Conservation (phyloP, 2,329 filamentous ascomycete genomes). For the Endoconidiophora polonica region DNA sequence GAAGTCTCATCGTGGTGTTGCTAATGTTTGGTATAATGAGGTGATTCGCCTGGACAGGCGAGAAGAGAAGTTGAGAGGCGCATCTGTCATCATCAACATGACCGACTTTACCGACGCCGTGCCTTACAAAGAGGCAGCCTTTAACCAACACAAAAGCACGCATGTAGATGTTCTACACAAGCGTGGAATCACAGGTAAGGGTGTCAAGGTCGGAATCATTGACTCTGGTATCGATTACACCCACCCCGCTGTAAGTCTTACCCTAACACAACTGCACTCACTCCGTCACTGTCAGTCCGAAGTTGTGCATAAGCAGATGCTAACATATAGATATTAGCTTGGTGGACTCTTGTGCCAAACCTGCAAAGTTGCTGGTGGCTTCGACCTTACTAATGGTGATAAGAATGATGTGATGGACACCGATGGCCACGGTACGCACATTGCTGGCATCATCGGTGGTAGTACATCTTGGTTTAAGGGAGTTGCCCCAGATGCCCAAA, state of each 20-base stretch:
- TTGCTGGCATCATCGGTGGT: conserved; percentile 17
- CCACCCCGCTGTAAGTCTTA: conserved; percentile 15
- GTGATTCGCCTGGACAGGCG: neutral
- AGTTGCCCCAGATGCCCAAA: conserved; percentile 16
- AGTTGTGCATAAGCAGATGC: neutral
- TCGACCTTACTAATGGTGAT: conserved; percentile 21
- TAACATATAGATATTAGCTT: conserved; percentile 16
- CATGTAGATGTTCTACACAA: conserved; percentile 24
- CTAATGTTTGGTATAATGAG: conserved; percentile 21
- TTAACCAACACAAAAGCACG: conserved; percentile 15
- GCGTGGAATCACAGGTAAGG: conserved; percentile 22
- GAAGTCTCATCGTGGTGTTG: conserved; percentile 19
- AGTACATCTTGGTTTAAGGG: conserved; percentile 13
- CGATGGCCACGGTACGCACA: conserved; percentile 22
- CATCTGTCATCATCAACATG: neutral
- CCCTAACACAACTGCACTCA: too few species aligned
- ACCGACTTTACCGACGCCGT: conserved; percentile 17
- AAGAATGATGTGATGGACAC: conserved; percentile 4
- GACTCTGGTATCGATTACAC: conserved; percentile 26
- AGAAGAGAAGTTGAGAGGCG: too few species aligned
- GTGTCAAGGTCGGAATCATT: conserved; percentile 24
- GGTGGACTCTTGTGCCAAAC: conserved; percentile 23
- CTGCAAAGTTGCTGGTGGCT: conserved; percentile 24
- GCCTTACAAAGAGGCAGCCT: conserved; percentile 10
- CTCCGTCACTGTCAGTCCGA: too few species aligned